These are phyloP conservation scores for Pestalotiopsis sp. DNA, from an alignment of 2,329 filamentous ascomycete genomes.

Conservation along the genomic window DNA sequence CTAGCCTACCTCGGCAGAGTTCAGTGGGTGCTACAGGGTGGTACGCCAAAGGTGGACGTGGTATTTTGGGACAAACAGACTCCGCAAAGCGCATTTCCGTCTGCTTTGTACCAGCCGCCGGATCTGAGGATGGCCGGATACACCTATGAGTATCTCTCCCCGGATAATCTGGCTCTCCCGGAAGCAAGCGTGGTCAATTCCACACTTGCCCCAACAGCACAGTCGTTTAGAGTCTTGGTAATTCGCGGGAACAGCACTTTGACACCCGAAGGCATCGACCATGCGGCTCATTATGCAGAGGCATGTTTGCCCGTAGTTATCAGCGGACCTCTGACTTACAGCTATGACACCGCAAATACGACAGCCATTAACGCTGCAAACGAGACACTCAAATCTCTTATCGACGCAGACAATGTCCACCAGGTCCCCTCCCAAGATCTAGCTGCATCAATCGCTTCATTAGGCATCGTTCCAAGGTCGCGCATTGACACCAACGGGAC, in stretches of 20 bases:
- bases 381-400: neutral
- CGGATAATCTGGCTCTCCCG: neutral
- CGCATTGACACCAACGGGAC: neutral
- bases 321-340: neutral
- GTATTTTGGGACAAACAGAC: neutral
- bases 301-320: neutral
- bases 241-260: neutral
- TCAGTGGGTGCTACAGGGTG: neutral
- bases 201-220: neutral
- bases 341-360: neutral
- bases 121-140: neutral
- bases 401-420: neutral
- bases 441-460: neutral
- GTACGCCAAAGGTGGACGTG: neutral
- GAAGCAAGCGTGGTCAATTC: neutral
- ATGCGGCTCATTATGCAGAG: neutral
- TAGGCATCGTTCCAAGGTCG: neutral
- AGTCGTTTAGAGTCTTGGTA: neutral
- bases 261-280: neutral
- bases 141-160: conserved; percentile 1
- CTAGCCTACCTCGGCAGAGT: neutral
- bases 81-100: neutral
- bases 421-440: neutral
- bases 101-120: neutral
- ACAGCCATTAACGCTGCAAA: neutral